Conservation (phyloP, 2,329 filamentous ascomycete genomes). For the Chalara sp. region DNA sequence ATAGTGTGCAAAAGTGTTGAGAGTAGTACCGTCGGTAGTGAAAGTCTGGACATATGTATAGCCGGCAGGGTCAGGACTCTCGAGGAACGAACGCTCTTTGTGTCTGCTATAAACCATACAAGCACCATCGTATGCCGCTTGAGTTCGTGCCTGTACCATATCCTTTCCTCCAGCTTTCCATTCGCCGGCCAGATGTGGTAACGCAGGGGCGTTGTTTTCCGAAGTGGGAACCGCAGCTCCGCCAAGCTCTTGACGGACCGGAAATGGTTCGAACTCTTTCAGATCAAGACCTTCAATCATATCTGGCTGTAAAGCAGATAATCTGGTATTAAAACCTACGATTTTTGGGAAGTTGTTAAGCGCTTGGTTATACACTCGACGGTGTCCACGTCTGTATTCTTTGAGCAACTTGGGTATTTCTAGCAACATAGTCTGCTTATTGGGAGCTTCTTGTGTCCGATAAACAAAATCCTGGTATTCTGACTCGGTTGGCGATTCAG, state of each 20-base stretch:
- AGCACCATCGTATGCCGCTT: slow-evolving; percentile 14
- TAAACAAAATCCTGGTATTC: slow-evolving; percentile 2
- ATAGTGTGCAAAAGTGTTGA: slow-evolving; percentile 13
- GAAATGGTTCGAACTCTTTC: slow-evolving; percentile 9
- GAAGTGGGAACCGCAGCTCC: neutral
- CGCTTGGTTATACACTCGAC: slow-evolving; percentile 5
- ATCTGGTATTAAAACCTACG: slow-evolving; percentile 22
- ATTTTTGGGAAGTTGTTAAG: slow-evolving; percentile 18
- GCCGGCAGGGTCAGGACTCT: slow-evolving; percentile 9
- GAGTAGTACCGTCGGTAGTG: slow-evolving; percentile 12
- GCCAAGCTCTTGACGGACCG: neutral
- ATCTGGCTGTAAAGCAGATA: slow-evolving; percentile 23
- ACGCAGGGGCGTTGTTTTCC: neutral
- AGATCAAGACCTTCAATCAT: slow-evolving; percentile 19
- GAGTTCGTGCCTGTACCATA: neutral
- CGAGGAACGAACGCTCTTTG: slow-evolving; percentile 11
- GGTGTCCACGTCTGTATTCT: slow-evolving; percentile 6
- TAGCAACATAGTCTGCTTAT: slow-evolving; percentile 4
- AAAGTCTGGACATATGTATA: slow-evolving; percentile 12
- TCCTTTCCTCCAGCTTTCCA: slow-evolving; percentile 8
- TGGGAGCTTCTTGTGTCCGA: neutral
- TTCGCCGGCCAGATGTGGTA: slow-evolving; percentile 12
- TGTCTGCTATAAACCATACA: slow-evolving; percentile 15
- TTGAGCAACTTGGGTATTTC: slow-evolving; percentile 4
- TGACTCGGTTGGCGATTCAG: slow-evolving; percentile 6